A percentile compares a stretch with the other conserved stretches of the same genome.
Conservation (phyloP, 2,329 filamentous ascomycete species). For the Penicillium sp. region DNA sequence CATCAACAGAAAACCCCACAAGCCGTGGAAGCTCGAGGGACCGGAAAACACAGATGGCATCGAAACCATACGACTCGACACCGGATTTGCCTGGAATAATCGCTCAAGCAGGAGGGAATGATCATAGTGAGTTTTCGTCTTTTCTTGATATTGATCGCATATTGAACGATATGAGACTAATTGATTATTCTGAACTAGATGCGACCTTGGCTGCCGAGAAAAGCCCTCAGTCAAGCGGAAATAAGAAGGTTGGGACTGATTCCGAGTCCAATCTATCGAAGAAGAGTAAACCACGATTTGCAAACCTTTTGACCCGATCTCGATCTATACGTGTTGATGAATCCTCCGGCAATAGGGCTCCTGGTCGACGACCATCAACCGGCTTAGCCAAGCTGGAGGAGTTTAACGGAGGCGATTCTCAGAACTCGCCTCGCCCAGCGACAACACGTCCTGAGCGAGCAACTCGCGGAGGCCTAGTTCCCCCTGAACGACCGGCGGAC, state of each 20-base stretch:
- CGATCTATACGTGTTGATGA: conserved; percentile 44
- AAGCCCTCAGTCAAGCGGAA: conserved; percentile 16
- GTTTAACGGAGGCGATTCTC: conserved; percentile 30
- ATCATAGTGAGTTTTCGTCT: conserved; percentile 21
- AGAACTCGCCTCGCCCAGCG: conserved; percentile 54
- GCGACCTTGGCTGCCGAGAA: conserved; percentile 19
- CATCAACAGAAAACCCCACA: conserved; percentile 34
- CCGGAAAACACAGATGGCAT: conserved; percentile 32
- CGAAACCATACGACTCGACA: conserved; percentile 39
- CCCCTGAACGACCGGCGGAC: conserved; percentile 57
- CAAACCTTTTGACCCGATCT: conserved; percentile 41
- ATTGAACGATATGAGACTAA: conserved; percentile 4
- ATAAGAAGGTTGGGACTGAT: conserved; percentile 27
- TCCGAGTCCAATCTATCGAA: conserved; percentile 29
- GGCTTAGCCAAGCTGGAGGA: conserved; percentile 38
- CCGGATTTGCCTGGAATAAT: conserved; percentile 37
- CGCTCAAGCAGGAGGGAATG: conserved; percentile 25
- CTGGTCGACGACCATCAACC: conserved; percentile 37
- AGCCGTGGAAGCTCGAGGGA: conserved; percentile 44
- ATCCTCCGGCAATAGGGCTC: conserved; percentile 27
- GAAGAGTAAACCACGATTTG: conserved; percentile 43
- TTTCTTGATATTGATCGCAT: not conserved
- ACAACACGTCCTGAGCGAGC: conserved; percentile 62
- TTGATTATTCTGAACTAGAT: conserved; percentile 12
- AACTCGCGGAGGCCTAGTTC: conserved; percentile 61